phyloP scores from a whole-genome alignment of 441 rosid species.

The Mallotus repandus region DNA sequence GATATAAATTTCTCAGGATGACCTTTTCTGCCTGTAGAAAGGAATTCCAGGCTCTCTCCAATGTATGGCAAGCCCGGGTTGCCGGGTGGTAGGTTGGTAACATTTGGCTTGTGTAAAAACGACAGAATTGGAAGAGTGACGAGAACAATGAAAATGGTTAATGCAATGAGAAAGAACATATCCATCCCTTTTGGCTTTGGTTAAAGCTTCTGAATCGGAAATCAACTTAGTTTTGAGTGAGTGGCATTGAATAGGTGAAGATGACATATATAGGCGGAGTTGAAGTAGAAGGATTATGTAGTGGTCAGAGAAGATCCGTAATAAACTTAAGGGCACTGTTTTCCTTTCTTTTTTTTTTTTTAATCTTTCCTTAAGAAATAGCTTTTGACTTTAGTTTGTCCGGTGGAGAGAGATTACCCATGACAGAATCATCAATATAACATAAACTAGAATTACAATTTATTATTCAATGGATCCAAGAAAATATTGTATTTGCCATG shows the following conservation, averaged over 20 bases:
- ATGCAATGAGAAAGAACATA: constrained; percentile 12
- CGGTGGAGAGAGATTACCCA: not conserved
- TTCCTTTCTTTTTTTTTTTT: not conserved
- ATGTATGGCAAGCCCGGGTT: constrained; percentile 10
- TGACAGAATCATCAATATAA: not conserved
- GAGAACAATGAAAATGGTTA: constrained; percentile 8
- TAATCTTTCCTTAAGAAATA: no score
- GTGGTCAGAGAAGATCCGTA: not conserved
- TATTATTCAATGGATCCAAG: no score
- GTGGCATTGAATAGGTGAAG: not conserved
- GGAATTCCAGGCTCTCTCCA: constrained; percentile 20
- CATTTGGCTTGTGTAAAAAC: not conserved
- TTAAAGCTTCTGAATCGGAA: not conserved
- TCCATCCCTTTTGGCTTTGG: not conserved
- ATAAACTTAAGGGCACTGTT: not conserved
- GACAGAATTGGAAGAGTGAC: not conserved
- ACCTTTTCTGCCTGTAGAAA: constrained; percentile 18
- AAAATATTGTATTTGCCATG: not conserved
- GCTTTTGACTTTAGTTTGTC: no score
- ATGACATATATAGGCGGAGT: not conserved
- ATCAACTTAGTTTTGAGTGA: not conserved
- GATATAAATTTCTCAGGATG: constrained; percentile 16
- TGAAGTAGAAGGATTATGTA: not conserved
- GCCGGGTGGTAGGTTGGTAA: constrained; percentile 17
- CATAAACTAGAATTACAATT: not conserved